Evolutionary conservation across 371 early-diverging fungal species (phyloP), one percentile per base, ranked within the genome.

Genomic region (Haplosporangium sp.): DNA sequence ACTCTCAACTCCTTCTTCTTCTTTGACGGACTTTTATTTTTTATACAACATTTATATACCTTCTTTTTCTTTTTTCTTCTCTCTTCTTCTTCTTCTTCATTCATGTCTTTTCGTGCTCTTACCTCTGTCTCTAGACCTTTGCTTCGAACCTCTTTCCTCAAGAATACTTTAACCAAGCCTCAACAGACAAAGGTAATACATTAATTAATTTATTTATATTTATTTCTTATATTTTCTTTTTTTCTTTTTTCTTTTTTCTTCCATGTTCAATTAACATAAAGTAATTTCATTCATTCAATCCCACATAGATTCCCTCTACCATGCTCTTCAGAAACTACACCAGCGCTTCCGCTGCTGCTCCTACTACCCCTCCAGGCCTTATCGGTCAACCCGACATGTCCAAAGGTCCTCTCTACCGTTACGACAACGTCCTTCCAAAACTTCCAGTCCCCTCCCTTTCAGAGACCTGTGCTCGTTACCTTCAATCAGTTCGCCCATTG

Each of bases 391-490:
- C 82, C 44, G 82, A 81, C 47, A 60, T 81, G 82, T 65, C 82
- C 69, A 81, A 81, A 72, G 90, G 90, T 1, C 91, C 90, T 34
- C 88, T 92, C 85, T 83, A 88, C 72, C 88, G 88, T 45, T 91
- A 89, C 69, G 94, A 95, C 79, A 85, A 77, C 19, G 86, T 86
- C 61, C 88, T 97, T 48, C 94, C 94, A 63, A 92, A 90, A 76
- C 91, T 97, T 13, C 98, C 98, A 19, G 95, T 98, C 27, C 98
- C 99, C 34, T 87, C 91, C 45, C 89, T 98, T 39, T 77, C 86
- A 6, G 94, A 93, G 62, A 98, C 98, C 0, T 85, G 90, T 66
- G 88, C 89, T 40, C 91, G 92, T 62, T 98, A 97, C 85, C 88
- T 95, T 27, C 82, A 86, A 59, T 87, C 90, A 5, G 94, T 96